phyloP scores from a whole-genome alignment of 192 early-diverging fungal genomes.

The Coemansia sp. region DNA sequence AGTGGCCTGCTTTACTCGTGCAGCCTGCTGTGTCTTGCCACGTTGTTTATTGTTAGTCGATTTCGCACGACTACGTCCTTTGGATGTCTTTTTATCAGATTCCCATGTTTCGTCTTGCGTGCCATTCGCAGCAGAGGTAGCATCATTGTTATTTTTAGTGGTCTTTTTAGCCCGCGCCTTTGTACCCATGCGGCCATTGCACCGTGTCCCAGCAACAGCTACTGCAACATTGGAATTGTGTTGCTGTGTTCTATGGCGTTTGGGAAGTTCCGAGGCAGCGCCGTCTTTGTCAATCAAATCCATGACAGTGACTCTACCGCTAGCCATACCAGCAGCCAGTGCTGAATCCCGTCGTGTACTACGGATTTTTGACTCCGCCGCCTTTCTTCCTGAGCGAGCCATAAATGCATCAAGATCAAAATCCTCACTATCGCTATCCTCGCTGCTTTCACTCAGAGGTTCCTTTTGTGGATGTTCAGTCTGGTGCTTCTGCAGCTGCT shows the following conservation, averaged over 20 bases:
- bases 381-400: constrained; percentile 1
- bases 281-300: not conserved
- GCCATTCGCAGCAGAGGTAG: too few relatives aligned
- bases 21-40: too few relatives aligned
- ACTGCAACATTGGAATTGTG: not conserved
- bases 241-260: not conserved
- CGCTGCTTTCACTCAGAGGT: not conserved
- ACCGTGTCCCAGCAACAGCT: not conserved
- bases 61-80: too few relatives aligned
- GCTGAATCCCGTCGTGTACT: not conserved
- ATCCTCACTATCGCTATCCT: constrained; percentile 8
- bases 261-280: not conserved
- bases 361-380: not conserved
- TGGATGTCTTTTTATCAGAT: too few relatives aligned
- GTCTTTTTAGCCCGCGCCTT: not conserved
- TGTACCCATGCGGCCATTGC: not conserved
- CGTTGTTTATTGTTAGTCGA: too few relatives aligned
- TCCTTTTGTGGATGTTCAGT: not conserved
- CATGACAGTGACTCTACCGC: too few relatives aligned
- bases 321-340: not conserved
- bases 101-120: too few relatives aligned
- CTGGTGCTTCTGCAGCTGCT: too few relatives aligned
- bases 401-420: constrained; percentile 20
- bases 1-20: too few relatives aligned
- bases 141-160: too few relatives aligned